Evolutionary conservation across 2,329 filamentous ascomycete genomes (phyloP), one percentile per base, ranked within the genome.

Genomic region (Neospermospora avenae): DNA sequence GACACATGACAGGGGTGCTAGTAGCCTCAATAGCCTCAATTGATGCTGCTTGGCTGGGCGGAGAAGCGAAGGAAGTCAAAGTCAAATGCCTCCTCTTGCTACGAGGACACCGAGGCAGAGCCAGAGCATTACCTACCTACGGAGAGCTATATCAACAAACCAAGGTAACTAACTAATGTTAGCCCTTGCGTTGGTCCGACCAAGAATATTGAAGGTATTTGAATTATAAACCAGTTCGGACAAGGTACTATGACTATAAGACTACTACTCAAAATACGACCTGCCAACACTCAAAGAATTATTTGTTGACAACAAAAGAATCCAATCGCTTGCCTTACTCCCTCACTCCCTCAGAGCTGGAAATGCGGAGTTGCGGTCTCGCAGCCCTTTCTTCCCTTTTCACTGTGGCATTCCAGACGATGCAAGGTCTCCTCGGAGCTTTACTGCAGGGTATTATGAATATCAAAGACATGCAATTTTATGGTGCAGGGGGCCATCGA

Each of bases 341-440:
- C 28, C 41, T 48, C n/a, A 25, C n/a, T 16, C 20, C 22, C 11
- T 56, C 18, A 28, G 35, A 22, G 42, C 18, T 24, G 37, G 22
- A 31, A 22, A 39, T 37, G 18, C 49, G 42, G 57, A 54, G 41
- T 28, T 58, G 24, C 49, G 42, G 42, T 55, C 34, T 59, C 51
- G 57, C 57, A 55, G 31, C 37, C n/a, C n/a, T 41, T 22, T 31
- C 18, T 42, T 20, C n/a, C 16, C 5, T 11, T n/a, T 39, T 44
- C 37, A 13, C 41, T 35, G 53, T 45, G 53, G 53, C 53, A 55
- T 24, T 45, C 25, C 18, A 45, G 39, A 39, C n/a, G n/a, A 39
- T 55, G 22, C 31, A 44, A 59, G 49, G 41, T 59, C 57, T 55
- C 57, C 49, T 53, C 45, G 56, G 56, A 58, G 18, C 39, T 58